Conservation (phyloP, 176 grass and related monocot genomes). For the Hordeum vulgare region DNA sequence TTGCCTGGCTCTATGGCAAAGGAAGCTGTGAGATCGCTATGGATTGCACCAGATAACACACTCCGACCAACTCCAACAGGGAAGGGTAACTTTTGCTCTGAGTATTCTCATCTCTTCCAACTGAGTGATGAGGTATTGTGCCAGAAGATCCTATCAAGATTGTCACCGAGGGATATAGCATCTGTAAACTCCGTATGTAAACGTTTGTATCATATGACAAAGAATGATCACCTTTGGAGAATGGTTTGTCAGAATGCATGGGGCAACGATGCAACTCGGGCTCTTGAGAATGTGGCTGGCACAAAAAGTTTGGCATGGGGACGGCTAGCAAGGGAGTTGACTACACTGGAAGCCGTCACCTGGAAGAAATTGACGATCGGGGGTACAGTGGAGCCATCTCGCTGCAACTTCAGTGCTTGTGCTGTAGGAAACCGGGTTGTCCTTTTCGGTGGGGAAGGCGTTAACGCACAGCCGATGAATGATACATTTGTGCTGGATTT, state of each 20-base stretch:
- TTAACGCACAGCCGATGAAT: slow-evolving; percentile 96
- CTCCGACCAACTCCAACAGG: slow-evolving; percentile 24
- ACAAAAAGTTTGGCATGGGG: slow-evolving; percentile 80
- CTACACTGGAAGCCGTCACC: slow-evolving; percentile 76
- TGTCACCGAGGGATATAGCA: slow-evolving; percentile 85
- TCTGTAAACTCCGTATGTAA: slow-evolving; percentile 86
- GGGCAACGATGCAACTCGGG: slow-evolving; percentile 57
- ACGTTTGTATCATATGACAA: slow-evolving; percentile 60
- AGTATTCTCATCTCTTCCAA: slow-evolving; percentile 63
- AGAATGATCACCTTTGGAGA: slow-evolving; percentile 91
- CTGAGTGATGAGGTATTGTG: slow-evolving; percentile 79
- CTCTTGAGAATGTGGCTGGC: slow-evolving; percentile 69
- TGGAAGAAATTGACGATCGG: slow-evolving; percentile 76
- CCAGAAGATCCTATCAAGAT: slow-evolving; percentile 71
- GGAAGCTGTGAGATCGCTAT: slow-evolving; percentile 21
- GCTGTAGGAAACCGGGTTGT: slow-evolving; percentile 91
- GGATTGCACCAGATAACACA: slow-evolving; percentile 27
- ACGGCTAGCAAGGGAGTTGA: slow-evolving; percentile 71
- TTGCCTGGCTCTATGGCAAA: slow-evolving; percentile 36
- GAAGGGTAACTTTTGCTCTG: slow-evolving; percentile 42
- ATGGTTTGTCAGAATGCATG: slow-evolving; percentile 99
- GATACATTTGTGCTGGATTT: slow-evolving; percentile 96
- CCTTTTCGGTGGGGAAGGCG: slow-evolving; percentile 90
- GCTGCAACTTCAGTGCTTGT: slow-evolving; percentile 94
- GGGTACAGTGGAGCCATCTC: slow-evolving; percentile 84